These are phyloP conservation scores for Colletotrichum eleusines DNA, from an alignment of 2,329 filamentous ascomycete genomes.

Conservation along the genomic window DNA sequence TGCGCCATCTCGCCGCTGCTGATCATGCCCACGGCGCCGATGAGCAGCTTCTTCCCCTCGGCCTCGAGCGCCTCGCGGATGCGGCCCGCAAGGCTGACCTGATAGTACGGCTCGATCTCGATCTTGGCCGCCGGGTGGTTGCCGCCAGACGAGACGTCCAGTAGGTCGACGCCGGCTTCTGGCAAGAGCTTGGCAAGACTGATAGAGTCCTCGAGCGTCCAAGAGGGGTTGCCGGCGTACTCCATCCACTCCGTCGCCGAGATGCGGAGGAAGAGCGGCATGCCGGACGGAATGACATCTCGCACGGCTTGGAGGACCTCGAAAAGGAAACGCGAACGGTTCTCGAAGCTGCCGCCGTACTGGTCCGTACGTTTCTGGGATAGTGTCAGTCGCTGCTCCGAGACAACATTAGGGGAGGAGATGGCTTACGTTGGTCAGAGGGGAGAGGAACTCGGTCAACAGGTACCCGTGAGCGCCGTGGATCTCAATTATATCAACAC, in stretches of 20 bases:
- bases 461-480: constrained; percentile 76
- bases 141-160: constrained; percentile 85
- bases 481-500: constrained; percentile 81
- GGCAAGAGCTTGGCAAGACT: constrained; percentile 78
- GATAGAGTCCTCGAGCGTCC: constrained; percentile 78
- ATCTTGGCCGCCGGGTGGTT: constrained; percentile 74
- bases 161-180: constrained; percentile 79
- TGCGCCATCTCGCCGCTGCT: constrained; percentile 76
- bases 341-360: constrained; percentile 75
- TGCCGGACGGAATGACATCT: constrained; percentile 62
- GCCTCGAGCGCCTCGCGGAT: constrained; percentile 75
- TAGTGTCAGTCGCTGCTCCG: not conserved
- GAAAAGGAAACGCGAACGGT: constrained; percentile 71
- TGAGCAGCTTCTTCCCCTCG: constrained; percentile 66
- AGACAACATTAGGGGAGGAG: not conserved
- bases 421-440: constrained; percentile 64
- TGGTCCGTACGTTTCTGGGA: constrained; percentile 67
- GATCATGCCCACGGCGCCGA: constrained; percentile 82
- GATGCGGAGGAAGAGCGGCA: constrained; percentile 70
- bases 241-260: constrained; percentile 75
- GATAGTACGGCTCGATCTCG: constrained; percentile 73
- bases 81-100: constrained; percentile 77
- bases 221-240: constrained; percentile 60
- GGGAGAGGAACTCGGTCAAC: constrained; percentile 73
- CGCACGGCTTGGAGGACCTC: constrained; percentile 66